phyloP scores from a whole-genome alignment of 1,284 basidiomycete genomes.

The Ceratobasidium sp. region DNA sequence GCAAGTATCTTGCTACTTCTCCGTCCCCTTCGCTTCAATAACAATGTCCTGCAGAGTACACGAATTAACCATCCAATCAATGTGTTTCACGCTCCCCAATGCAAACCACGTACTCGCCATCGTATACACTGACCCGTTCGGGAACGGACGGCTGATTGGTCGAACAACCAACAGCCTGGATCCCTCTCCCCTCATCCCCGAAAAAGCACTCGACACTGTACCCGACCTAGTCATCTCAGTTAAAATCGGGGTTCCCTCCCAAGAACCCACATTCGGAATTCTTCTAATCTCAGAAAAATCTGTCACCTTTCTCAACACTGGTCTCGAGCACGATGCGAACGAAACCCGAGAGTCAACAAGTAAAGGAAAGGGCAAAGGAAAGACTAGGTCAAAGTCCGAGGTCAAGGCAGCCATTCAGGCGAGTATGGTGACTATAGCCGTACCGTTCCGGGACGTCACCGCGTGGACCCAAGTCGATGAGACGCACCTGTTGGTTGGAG shows the following conservation, averaged over 20 bases:
- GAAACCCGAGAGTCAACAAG: constrained; percentile 66
- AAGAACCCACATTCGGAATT: constrained; percentile 17
- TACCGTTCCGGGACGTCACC: constrained; percentile 32
- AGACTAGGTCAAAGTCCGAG: constrained; percentile 50
- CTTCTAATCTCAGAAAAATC: constrained; percentile 34
- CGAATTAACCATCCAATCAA: constrained; percentile 77
- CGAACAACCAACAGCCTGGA: constrained; percentile 65
- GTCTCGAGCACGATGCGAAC: constrained; percentile 54
- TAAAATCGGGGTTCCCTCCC: constrained; percentile 30
- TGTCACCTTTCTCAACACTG: constrained; percentile 54
- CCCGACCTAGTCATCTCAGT: constrained; percentile 54
- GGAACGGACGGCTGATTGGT: constrained; percentile 68
- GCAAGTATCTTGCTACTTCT: neutral
- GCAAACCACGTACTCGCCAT: constrained; percentile 65
- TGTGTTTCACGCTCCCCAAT: constrained; percentile 68
- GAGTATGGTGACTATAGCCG: constrained; percentile 11
- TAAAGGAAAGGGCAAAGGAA: constrained; percentile 68
- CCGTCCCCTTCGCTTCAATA: too few relatives aligned
- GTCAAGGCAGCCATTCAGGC: constrained; percentile 60
- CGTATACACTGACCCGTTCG: constrained; percentile 72
- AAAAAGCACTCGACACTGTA: constrained; percentile 55
- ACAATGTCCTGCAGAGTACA: constrained; percentile 63
- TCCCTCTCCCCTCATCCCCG: constrained; percentile 56
- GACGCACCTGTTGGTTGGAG: constrained; percentile 73
- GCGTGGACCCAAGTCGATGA: constrained; percentile 53